Percentiles rank a stretch among this genome's conserved stretches.
Conservation (phyloP, 1,284 basidiomycete genomes). For the Ceratobasidium theobromae region DNA sequence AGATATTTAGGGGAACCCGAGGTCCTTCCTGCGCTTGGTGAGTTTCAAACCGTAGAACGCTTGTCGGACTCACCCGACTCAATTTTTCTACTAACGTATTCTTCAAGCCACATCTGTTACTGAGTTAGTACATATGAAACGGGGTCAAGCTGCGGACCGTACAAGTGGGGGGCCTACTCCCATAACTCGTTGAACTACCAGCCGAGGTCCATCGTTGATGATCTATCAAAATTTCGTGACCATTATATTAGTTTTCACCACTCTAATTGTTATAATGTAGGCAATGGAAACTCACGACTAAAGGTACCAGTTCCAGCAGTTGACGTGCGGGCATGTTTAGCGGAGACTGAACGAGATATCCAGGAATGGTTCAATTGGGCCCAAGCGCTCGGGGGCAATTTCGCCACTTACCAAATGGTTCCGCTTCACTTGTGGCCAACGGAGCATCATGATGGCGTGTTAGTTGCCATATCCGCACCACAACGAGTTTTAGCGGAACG, state of each 20-base stretch:
- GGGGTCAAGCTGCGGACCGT: neutral
- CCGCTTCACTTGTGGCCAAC: neutral
- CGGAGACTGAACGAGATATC: neutral
- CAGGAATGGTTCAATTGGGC: no score
- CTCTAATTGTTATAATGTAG: no score
- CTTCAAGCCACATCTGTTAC: neutral
- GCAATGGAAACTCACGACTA: no score
- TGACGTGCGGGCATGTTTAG: neutral
- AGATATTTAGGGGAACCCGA: no score
- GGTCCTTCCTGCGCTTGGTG: no score
- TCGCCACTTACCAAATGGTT: neutral
- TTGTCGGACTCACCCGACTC: no score
- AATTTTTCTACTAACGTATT: no score
- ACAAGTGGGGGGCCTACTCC: neutral
- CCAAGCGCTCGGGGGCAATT: no score
- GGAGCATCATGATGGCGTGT: neutral
- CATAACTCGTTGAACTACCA: neutral
- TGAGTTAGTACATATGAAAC: neutral
- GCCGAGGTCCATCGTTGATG: neutral
- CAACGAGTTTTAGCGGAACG: constrained; percentile 12
- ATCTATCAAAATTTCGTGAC: neutral
- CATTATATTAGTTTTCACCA: no score
- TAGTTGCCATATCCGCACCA: constrained; percentile 1
- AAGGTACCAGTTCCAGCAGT: neutral
- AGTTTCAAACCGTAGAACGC: no score